Percentiles rank a stretch among this genome's conserved stretches.
phyloP scores from a whole-genome alignment of 2,329 filamentous ascomycete species.

The Beauveria scarabaeidicola region DNA sequence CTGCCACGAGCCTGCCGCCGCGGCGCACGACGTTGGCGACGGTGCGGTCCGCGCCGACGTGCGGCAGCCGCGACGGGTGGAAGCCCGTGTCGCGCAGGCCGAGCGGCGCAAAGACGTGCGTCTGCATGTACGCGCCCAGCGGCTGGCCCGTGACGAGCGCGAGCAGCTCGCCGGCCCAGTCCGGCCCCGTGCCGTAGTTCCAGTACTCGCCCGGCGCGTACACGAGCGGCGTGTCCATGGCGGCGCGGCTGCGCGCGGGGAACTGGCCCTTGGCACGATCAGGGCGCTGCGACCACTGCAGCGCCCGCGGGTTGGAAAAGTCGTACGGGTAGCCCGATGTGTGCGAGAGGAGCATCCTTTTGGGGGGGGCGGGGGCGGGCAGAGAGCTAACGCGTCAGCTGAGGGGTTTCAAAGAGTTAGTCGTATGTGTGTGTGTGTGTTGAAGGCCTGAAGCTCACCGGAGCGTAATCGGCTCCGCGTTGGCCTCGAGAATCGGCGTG shows the following conservation, averaged over 20 bases:
- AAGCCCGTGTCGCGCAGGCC: conserved; percentile 30
- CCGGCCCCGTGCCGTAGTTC: conserved; percentile 37
- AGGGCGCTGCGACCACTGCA: conserved; percentile 29
- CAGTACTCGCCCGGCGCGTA: conserved; percentile 39
- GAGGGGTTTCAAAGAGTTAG: too few relatives aligned
- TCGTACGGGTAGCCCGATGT: conserved; percentile 40
- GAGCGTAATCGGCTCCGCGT: conserved; percentile 29
- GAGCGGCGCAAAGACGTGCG: conserved; percentile 28
- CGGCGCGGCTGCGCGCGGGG: conserved; percentile 25
- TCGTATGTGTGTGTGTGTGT: not conserved
- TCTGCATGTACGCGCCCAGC: conserved; percentile 30
- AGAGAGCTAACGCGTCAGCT: not conserved
- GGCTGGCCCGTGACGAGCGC: conserved; percentile 29
- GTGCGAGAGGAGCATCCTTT: conserved; percentile 40
- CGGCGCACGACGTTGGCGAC: conserved; percentile 15
- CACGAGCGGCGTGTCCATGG: conserved; percentile 33
- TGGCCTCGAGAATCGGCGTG: conserved; percentile 29
- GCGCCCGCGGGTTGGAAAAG: conserved; percentile 28
- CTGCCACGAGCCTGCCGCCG: conserved; percentile 14
- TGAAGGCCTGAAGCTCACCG: conserved; percentile 16
- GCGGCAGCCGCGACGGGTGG: conserved; percentile 22
- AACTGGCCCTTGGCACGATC: conserved; percentile 24
- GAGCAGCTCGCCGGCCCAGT: conserved; percentile 40
- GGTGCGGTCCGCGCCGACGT: conserved; percentile 16
- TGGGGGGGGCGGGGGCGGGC: too few relatives aligned